Conservation (phyloP, 2,329 filamentous ascomycete species). For the Diaporthe sp. region DNA sequence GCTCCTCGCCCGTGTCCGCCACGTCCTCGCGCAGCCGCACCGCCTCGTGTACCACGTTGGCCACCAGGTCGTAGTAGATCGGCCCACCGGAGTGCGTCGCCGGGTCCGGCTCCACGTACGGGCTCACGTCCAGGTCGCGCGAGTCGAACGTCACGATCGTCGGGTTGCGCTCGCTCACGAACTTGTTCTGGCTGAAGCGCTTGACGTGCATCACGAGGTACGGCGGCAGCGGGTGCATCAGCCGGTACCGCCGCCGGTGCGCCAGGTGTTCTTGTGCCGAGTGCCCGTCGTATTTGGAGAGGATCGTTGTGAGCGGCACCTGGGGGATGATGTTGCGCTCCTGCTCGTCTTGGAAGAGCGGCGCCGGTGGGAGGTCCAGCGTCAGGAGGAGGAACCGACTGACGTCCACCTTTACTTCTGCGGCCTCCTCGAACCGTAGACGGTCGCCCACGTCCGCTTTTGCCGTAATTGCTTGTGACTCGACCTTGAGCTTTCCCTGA, state of each 20-base stretch:
- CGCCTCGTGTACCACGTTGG: slow-evolving; percentile 92
- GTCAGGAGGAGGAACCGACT: slow-evolving; percentile 92
- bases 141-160: slow-evolving; percentile 98
- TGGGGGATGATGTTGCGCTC: slow-evolving; percentile 97
- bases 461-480: slow-evolving; percentile 93
- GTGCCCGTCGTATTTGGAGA: slow-evolving; percentile 93
- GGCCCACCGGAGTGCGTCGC: slow-evolving; percentile 80
- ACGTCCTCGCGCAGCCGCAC: slow-evolving; percentile 84
- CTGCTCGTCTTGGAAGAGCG: slow-evolving; percentile 94
- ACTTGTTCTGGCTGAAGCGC: slow-evolving; percentile 96
- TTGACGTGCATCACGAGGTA: slow-evolving; percentile 96
- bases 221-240: slow-evolving; percentile 90
- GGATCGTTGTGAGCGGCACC: slow-evolving; percentile 83
- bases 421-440: slow-evolving; percentile 92
- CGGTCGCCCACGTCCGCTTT: slow-evolving; percentile 89
- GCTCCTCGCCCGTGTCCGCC: slow-evolving; percentile 88
- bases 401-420: slow-evolving; percentile 80
- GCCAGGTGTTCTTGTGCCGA: slow-evolving; percentile 89
- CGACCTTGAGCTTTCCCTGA: slow-evolving; percentile 91
- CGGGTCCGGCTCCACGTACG: slow-evolving; percentile 92
- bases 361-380: slow-evolving; percentile 89
- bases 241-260: slow-evolving; percentile 87
- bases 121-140: slow-evolving; percentile 83
- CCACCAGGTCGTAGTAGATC: slow-evolving; percentile 94
- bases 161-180: slow-evolving; percentile 94